These are phyloP conservation scores for Ogataea nakhonphanomensis DNA, from an alignment of 805 yeast species.

Conservation along the genomic window DNA sequence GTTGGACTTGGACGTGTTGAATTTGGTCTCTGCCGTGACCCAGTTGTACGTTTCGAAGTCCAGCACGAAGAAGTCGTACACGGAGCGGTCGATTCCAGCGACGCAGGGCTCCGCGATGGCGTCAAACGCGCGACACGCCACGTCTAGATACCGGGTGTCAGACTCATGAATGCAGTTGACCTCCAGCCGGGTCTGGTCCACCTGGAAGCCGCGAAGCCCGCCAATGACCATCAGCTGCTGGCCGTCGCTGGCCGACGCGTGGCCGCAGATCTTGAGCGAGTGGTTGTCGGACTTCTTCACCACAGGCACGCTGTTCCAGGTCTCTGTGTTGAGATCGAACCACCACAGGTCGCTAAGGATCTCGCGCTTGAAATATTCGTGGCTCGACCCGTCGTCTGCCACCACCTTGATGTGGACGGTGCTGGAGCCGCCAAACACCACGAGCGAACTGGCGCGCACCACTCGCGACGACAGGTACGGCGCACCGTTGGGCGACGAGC, in stretches of 20 bases:
- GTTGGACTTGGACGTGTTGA: background rate
- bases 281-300: constrained; percentile 8
- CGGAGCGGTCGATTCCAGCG: too few relatives aligned
- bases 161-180: background rate
- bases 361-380: constrained; percentile 20
- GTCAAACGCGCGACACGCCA: background rate
- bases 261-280: constrained; percentile 27
- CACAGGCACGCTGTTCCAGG: constrained; percentile 35
- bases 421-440: constrained; percentile 34
- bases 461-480: constrained; percentile 1
- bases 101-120: background rate
- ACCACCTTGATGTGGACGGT: constrained; percentile 23
- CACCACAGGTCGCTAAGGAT: constrained; percentile 50
- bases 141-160: background rate
- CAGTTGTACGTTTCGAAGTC: constrained; percentile 23
- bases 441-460: constrained; percentile 21
- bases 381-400: constrained; percentile 17
- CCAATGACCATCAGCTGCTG: constrained; percentile 24
- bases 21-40: constrained; percentile 15
- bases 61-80: constrained; percentile 13
- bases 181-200: background rate
- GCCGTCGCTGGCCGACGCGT: constrained; percentile 19
- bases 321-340: constrained; percentile 42
- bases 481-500: constrained; percentile 15
- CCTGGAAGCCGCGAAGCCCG: constrained; percentile 22